Evolutionary conservation across 139 green algal species (phyloP).

Genomic region (Chlorella sp.): DNA sequence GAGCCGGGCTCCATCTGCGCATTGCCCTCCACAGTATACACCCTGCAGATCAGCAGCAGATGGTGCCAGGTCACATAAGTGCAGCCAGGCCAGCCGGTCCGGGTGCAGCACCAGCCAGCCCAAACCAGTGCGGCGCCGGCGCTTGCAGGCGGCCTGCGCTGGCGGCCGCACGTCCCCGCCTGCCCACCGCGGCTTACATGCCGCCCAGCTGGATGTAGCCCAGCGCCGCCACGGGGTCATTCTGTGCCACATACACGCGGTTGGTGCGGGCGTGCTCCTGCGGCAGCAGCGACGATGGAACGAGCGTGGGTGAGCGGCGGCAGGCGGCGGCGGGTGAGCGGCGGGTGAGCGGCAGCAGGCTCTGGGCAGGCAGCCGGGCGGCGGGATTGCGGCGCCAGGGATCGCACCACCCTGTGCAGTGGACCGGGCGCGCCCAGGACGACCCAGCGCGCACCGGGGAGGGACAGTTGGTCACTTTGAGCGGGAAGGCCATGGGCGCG

Average conservation of each 20-base stretch:
- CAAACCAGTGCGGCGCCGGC: background rate
- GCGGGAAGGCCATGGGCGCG: constrained; percentile 2
- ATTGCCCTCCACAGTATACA: constrained; percentile 72
- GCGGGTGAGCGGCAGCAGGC: too few species aligned
- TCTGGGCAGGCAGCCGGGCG: too few species aligned
- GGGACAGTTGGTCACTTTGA: constrained; percentile 48
- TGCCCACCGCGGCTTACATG: constrained; percentile 52
- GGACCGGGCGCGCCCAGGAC: too few species aligned
- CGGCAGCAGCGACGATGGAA: too few species aligned
- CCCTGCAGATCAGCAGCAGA: constrained; percentile 54
- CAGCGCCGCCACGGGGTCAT: constrained; percentile 51
- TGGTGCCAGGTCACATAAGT: too few species aligned
- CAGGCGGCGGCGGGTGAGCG: background rate
- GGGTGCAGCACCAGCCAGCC: background rate
- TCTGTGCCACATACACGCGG: constrained; percentile 66
- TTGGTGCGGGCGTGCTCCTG: constrained; percentile 81
- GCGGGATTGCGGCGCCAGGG: too few species aligned
- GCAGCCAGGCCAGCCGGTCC: background rate
- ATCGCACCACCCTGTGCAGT: too few species aligned
- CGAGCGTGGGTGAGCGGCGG: constrained; percentile 14
- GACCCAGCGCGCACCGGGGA: constrained; percentile 24
- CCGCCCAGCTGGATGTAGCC: constrained; percentile 59
- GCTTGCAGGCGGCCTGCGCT: background rate
- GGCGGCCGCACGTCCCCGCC: background rate
- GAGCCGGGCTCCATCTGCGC: constrained; percentile 56